Conservation (phyloP, 352 stramenopile genomes). For the Phytophthora fragariae region DNA sequence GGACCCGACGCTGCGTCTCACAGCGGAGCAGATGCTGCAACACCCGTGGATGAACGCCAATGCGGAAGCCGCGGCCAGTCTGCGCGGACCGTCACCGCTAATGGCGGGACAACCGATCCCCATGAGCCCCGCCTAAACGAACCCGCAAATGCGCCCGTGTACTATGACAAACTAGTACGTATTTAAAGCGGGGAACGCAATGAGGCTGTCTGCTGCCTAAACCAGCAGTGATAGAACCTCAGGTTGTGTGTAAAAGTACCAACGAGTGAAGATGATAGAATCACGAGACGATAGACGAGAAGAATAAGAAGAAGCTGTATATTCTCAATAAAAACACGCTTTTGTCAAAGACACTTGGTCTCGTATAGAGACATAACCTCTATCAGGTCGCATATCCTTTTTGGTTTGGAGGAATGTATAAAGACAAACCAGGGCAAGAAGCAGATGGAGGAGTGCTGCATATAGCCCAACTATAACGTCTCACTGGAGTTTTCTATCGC, state of each 20-base stretch:
- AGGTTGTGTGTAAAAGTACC: constrained; percentile 27
- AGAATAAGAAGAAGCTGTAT: not conserved
- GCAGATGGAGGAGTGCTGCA: constrained; percentile 72
- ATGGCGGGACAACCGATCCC: constrained; percentile 37
- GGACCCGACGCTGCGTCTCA: constrained; percentile 86
- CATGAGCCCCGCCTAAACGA: constrained; percentile 30
- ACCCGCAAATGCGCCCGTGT: constrained; percentile 1
- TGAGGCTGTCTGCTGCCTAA: constrained; percentile 1
- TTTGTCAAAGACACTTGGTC: not conserved
- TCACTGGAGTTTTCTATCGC: constrained; percentile 59
- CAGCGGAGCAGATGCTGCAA: constrained; percentile 90
- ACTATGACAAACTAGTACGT: constrained; percentile 32
- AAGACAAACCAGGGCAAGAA: constrained; percentile 81
- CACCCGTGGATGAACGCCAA: constrained; percentile 89
- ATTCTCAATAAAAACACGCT: constrained; percentile 22
- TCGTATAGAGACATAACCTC: no score
- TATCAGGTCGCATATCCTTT: no score
- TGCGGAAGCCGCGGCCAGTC: constrained; percentile 15
- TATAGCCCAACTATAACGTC: constrained; percentile 84
- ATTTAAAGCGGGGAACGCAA: constrained; percentile 36
- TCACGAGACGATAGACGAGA: not conserved
- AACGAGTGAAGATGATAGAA: constrained; percentile 7
- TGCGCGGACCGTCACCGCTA: constrained; percentile 28
- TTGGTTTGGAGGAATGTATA: constrained; percentile 46
- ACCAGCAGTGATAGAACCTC: constrained; percentile 9